A percentile compares a stretch with the other conserved stretches of the same genome.
These are phyloP conservation scores for Penicillium digitatum DNA, from an alignment of 2,329 filamentous ascomycete genomes.

Conservation along the genomic window DNA sequence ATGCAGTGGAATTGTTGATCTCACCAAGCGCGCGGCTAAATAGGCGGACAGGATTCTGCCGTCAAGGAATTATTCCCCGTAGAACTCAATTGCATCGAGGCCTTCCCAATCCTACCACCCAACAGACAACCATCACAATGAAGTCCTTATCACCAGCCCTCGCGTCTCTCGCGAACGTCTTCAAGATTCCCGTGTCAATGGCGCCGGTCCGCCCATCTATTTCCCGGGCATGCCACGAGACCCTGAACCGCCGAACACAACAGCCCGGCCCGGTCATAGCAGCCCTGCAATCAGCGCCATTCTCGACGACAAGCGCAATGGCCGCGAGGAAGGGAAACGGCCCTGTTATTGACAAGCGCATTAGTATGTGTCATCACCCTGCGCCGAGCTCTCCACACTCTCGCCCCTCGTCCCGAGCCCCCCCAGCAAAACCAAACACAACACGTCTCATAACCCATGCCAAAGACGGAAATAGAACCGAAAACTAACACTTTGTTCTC, in stretches of 20 bases:
- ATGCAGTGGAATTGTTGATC: not conserved
- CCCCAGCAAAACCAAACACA: not conserved
- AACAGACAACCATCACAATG: constrained; percentile 27
- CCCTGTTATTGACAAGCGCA: constrained; percentile 37
- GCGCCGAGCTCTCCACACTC: not conserved
- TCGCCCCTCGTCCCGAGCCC: not conserved
- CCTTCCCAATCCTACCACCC: constrained; percentile 16
- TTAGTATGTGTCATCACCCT: constrained; percentile 39
- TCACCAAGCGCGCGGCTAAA: constrained; percentile 24
- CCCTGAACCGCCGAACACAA: constrained; percentile 19
- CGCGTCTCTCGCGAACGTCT: constrained; percentile 44
- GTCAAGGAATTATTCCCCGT: constrained; percentile 25
- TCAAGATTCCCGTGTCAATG: constrained; percentile 41
- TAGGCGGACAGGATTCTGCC: constrained; percentile 24
- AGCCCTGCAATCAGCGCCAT: constrained; percentile 27
- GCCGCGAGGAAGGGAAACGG: constrained; percentile 39
- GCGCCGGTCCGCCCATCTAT: constrained; percentile 27
- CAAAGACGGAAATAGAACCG: constrained; percentile 9
- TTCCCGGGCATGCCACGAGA: constrained; percentile 21
- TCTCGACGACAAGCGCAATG: constrained; percentile 40
- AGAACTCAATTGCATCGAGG: constrained; percentile 12
- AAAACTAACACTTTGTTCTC: constrained; percentile 15
- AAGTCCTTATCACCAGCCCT: constrained; percentile 41
- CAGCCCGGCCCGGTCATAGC: constrained; percentile 22
- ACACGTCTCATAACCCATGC: constrained; percentile 3